phyloP scores from a whole-genome alignment of 2,329 filamentous ascomycete genomes.

The Exophiala calicioides region DNA sequence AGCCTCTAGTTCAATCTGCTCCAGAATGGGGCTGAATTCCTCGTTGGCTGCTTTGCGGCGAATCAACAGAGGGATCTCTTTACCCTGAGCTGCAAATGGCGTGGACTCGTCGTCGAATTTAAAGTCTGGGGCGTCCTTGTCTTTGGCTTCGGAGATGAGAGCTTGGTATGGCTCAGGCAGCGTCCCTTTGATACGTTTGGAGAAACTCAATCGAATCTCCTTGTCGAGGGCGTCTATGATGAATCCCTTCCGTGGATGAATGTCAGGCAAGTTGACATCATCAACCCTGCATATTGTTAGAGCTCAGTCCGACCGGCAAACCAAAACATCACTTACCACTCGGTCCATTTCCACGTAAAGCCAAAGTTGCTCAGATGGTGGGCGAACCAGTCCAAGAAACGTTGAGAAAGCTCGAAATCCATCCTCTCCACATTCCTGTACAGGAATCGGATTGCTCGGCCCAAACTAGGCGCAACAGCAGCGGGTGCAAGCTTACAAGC shows the following conservation, averaged over 20 bases:
- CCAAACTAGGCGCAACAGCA: constrained; percentile 92
- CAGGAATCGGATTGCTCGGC: constrained; percentile 86
- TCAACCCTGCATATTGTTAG: constrained; percentile 59
- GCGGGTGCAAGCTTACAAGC: constrained; percentile 93
- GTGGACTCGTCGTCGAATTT: constrained; percentile 77
- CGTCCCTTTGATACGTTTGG: constrained; percentile 92
- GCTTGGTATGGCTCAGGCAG: constrained; percentile 79
- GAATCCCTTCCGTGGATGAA: constrained; percentile 90
- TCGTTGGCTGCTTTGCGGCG: constrained; percentile 82
- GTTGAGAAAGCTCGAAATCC: constrained; percentile 81
- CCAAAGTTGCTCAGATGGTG: constrained; percentile 99
- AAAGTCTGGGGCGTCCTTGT: constrained; percentile 94
- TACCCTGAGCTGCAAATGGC: constrained; percentile 82
- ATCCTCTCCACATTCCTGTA: constrained; percentile 80
- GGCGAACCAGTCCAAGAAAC: constrained; percentile 96
- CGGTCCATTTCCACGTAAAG: constrained; percentile 98
- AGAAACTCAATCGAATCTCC: constrained; percentile 94
- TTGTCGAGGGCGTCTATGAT: constrained; percentile 90
- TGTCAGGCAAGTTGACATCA: constrained; percentile 72
- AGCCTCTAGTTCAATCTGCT: constrained; percentile 78
- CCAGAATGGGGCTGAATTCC: constrained; percentile 79
- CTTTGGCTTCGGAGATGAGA: constrained; percentile 81
- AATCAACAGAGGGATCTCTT: constrained; percentile 75
- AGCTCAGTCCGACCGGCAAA: neutral
- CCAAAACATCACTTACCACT: constrained; percentile 64